These are phyloP conservation scores for Pseudonitzschia multistriata DNA, from an alignment of 108 stramenopile species.

Conservation along the genomic window DNA sequence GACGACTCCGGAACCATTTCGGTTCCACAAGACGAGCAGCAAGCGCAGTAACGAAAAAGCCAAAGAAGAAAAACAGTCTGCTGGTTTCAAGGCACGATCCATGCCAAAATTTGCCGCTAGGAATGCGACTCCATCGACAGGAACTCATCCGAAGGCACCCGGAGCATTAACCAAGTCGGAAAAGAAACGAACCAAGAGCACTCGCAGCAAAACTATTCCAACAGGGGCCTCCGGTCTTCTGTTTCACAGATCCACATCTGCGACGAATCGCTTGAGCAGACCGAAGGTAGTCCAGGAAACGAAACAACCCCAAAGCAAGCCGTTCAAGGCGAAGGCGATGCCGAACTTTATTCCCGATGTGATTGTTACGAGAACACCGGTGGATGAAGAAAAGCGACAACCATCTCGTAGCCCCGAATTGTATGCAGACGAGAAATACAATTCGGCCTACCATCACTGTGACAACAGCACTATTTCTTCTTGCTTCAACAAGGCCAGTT, in stretches of 20 bases:
- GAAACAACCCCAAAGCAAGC: neutral
- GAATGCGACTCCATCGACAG: neutral
- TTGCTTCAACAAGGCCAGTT: neutral
- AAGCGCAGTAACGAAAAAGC: neutral
- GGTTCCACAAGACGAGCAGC: constrained; percentile 10
- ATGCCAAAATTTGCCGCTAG: constrained; percentile 29
- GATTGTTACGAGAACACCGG: neutral
- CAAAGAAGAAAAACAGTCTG: constrained; percentile 1
- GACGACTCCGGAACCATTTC: constrained; percentile 36
- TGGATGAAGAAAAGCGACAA: neutral
- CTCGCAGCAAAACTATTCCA: neutral
- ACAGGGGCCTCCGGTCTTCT: constrained; percentile 10
- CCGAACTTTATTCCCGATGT: constrained; percentile 3
- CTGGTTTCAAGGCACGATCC: constrained; percentile 27
- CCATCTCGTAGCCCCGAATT: neutral
- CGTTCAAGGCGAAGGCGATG: neutral
- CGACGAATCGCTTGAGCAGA: neutral
- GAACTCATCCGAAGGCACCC: neutral
- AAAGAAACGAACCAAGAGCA: neutral
- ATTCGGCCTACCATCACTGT: neutral
- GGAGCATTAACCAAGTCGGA: neutral
- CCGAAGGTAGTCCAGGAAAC: neutral
- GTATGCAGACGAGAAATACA: neutral
- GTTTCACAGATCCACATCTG: neutral
- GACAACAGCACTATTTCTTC: neutral